Evolutionary conservation across 768 basidiomycete species (phyloP), one percentile per base, ranked within the genome.

Genomic region (Phanerodontia chrysosporium): DNA sequence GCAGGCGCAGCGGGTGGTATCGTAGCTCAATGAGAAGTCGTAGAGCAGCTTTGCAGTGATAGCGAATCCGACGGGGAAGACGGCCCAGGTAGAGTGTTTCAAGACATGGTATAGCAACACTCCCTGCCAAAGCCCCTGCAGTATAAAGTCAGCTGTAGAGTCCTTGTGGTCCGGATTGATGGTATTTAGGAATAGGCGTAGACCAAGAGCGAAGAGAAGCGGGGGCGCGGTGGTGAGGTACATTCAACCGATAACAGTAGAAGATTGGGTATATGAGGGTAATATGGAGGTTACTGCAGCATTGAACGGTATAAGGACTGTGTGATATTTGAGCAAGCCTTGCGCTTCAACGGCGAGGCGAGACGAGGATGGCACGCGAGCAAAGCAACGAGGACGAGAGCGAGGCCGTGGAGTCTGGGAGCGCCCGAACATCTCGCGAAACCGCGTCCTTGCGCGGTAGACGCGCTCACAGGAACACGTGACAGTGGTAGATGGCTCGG

Each of bases 111-210:
- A 86, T 53, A 92, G 75, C 25, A 81, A 86, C 62, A 89, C 83
- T 51, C 90, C 90, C 70, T 90, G 87, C 80, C 87, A 85, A 65
- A 86, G 79, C 52, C 90, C 90, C 52, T 81, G 73, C 58, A 92
- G 82, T 68, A 90, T 73, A 65, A 79, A 77, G 66, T 88, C 82
- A 59, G 80, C 80, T 44, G 86, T 70, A 64, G 81, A 73, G 27
- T 80, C 61, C 22, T 68, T 65, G 65, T 59, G 62, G 28, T 70
- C 59, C 75, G 75, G 62, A 74, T 74, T 61, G 77, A 82, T 62
- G 83, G 67, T 72, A 74, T 89, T 85, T 64, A 89, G 73, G 55
- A 84, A 71, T 57, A 92, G 82, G 60, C 90, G 88, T 49, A 85
- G 84, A 64, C 87, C 86, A 63, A 91, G 79, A 57, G 89, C 89